Base-by-base conservation (phyloP, 192 early-diverging fungal genomes). In the Umbelopsis isabellina region DNA sequence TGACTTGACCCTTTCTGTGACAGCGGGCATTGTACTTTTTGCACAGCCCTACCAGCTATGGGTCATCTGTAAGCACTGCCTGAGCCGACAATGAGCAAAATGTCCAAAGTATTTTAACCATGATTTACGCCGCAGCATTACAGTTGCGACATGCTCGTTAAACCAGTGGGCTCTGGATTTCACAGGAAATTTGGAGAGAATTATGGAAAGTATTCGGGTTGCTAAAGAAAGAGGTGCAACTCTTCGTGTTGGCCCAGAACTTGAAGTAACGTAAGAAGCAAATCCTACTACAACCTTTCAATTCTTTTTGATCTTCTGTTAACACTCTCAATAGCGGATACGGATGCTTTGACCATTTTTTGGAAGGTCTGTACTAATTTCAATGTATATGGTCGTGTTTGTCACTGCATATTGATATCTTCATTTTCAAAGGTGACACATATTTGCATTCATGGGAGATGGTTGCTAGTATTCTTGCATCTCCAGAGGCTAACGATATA, bases 81-180 rank as follows among this genome's bases (percentile, higher is more conserved):
- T 18, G 16, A 23, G 22, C 20, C n/a, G n/a, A 52, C 13, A 61
- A 33, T 1, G 4, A 3, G 30, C 18, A 35, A 16, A 10, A 18
- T 35, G 13, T 15, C 13, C 0, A 13, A 25, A 33, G 10, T 11
- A 15, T 8, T 16, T 10, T 41, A 41, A 61, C 15, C 30, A 18
- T 16, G 37, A 27, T 12, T 0, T 2, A 2, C 25, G 9, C 37
- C 6, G 12, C 22, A 78, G 76, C 15, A 87, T 93, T 25, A 93
- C 91, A 4, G 85, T 95, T 22, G 91, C 93, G 15, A 91, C 91
- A 3, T 95, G 93, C 71, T 87, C 91, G 69, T 85, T 95, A 16
- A 92, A 91, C 82, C 92, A 94, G 80, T 99, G 96, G 97, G 95
- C 98, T 1, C 79, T 99, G 47, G 97, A 98, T 74, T 99, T 99